phyloP scores from a whole-genome alignment of 768 basidiomycete species.

The Hypholoma fasciculare region DNA sequence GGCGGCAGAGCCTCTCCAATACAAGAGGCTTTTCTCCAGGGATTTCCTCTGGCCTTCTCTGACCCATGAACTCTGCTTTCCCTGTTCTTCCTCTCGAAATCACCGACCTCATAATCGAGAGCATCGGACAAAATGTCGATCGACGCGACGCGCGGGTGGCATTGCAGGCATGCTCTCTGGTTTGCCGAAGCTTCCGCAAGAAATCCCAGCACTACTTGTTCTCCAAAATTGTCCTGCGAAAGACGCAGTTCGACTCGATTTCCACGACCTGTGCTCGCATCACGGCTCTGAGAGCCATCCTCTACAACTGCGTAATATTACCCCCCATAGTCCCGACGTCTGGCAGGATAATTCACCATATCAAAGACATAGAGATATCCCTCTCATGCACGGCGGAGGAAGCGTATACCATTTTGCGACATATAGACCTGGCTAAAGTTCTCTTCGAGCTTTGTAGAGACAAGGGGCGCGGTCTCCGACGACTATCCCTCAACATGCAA shows the following conservation, averaged over 20 bases:
- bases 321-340: not conserved
- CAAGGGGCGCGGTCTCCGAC: not conserved
- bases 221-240: not conserved
- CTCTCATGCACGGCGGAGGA: not conserved
- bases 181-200: not conserved
- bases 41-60: too few species aligned
- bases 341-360: not conserved
- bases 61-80: not conserved
- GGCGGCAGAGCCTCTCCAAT: too few species aligned
- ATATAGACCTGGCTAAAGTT: not conserved
- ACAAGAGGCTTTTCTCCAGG: too few species aligned
- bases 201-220: not conserved
- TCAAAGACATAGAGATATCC: not conserved
- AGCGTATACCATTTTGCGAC: not conserved
- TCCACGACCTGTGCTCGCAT: not conserved
- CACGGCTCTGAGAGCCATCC: not conserved
- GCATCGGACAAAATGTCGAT: not conserved
- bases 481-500: not conserved
- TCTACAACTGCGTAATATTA: not conserved
- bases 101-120: not conserved
- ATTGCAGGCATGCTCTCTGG: not conserved
- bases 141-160: not conserved
- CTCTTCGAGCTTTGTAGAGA: not conserved
- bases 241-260: not conserved
- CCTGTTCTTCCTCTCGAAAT: not conserved